Percentiles rank a stretch among this genome's conserved stretches.
Conservation (phyloP, 805 yeast species). For the Cyberlindnera subsufficiens region DNA sequence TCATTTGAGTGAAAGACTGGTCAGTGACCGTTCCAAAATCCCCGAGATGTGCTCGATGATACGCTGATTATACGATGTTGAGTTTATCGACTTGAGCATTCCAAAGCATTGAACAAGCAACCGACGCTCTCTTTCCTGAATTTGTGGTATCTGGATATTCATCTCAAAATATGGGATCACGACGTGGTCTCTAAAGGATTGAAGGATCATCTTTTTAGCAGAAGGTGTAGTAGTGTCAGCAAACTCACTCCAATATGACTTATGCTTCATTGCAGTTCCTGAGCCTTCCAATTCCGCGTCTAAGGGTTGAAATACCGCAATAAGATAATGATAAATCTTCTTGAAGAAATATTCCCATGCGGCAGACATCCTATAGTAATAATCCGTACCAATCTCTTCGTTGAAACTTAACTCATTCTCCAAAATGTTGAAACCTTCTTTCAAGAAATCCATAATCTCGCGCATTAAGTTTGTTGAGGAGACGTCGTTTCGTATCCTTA, state of each 20-base stretch:
- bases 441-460: constrained; percentile 41
- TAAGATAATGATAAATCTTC: constrained; percentile 50
- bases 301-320: constrained; percentile 58
- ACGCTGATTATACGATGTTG: constrained; percentile 50
- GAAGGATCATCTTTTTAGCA: constrained; percentile 35
- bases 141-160: constrained; percentile 26
- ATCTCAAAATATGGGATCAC: constrained; percentile 48
- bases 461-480: constrained; percentile 32
- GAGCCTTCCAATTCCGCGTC: constrained; percentile 36
- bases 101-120: constrained; percentile 59
- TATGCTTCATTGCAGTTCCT: constrained; percentile 24
- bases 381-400: constrained; percentile 22
- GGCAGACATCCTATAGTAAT: constrained; percentile 28
- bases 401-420: constrained; percentile 31
- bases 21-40: constrained; percentile 12
- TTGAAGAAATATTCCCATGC: constrained; percentile 55
- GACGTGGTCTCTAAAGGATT: constrained; percentile 46
- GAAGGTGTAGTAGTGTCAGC: constrained; percentile 21
- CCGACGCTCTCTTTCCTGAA: constrained; percentile 28
- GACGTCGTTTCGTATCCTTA: constrained; percentile 32
- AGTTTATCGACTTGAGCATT: constrained; percentile 44
- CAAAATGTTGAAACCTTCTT: constrained; percentile 35
- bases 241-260: constrained; percentile 23
- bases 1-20: neutral
- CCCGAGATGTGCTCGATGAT: constrained; percentile 41